Evolutionary conservation across 1,284 basidiomycete genomes (phyloP), one percentile per base, ranked within the genome.

Genomic region (Nidula niveotomentosa): DNA sequence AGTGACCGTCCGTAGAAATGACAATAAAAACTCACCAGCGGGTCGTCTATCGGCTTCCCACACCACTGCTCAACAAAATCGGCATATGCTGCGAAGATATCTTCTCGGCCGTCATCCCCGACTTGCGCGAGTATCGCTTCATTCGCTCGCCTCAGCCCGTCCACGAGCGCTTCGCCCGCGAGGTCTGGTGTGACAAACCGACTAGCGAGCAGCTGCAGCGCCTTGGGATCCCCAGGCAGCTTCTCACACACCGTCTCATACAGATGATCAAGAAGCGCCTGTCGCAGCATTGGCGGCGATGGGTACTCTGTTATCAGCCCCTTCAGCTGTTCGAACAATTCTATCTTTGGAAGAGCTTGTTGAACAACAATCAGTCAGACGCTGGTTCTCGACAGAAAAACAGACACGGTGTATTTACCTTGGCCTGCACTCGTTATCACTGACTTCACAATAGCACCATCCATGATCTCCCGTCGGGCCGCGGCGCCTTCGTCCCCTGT

Each of bases 371-470:
- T n/a, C n/a, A n/a, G n/a, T n/a, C n/a, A n/a, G n/a, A n/a, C n/a
- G n/a, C n/a, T n/a, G n/a, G n/a, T n/a, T n/a, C n/a, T n/a, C n/a
- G n/a, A 53, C 48, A 48, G 35, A 43, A 36, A 36, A 48, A 49
- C 44, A 36, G 51, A 30, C 8, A 15, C 49, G n/a, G n/a, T n/a
- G n/a, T n/a, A n/a, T 76, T 43, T 62, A 90, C 89, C 86, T 83
- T 84, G 77, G 9, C 75, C 79, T 41, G 88, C 90, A 60, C 76
- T 85, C 7, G 73, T 71, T 51, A 91, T 83, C 23, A 86, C 88
- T 44, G 84, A 79, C 64, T 80, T 84, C 49, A 90, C 86, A 57
- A 92, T 89, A 6, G 78, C 86, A 36, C 90, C 90, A 45, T 83
- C 72, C 76, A 91, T 77, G 62, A 92, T 83, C 50, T 80, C 79